Evolutionary conservation across 495 filamentous ascomycete genomes (phyloP).

Genomic region (Penicillium lividum): DNA sequence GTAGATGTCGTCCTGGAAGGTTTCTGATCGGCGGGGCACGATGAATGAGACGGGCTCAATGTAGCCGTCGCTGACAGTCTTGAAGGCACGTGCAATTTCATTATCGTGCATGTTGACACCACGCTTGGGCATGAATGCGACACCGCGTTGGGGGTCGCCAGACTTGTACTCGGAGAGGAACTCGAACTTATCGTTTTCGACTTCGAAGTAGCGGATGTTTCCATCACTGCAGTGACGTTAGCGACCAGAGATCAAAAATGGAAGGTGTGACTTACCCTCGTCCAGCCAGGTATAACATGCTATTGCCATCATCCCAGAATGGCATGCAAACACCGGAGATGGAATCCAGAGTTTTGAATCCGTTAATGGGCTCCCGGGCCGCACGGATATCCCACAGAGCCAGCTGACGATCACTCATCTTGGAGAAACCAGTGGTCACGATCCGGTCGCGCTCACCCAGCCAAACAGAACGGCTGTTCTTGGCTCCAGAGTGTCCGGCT

Average conservation of each 20-base stretch:
- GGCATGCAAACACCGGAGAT: slow-evolving; percentile 99
- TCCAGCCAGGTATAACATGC: slow-evolving; percentile 90
- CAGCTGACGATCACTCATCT: slow-evolving; percentile 96
- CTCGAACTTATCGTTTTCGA: slow-evolving; percentile 96
- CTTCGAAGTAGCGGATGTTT: slow-evolving; percentile 98
- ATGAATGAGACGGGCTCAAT: slow-evolving; percentile 98
- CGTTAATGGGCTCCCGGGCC: slow-evolving; percentile 77
- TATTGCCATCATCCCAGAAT: slow-evolving; percentile 97
- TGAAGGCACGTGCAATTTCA: slow-evolving; percentile 92
- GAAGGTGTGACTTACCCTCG: slow-evolving; percentile 70
- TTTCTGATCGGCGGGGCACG: slow-evolving; percentile 91
- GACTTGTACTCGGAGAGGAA: slow-evolving; percentile 96
- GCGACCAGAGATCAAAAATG: neutral
- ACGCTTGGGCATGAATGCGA: slow-evolving; percentile 93
- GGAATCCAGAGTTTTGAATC: slow-evolving; percentile 84
- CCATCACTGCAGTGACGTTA: slow-evolving; percentile 66
- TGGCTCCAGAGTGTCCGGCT: slow-evolving; percentile 85
- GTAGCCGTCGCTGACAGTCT: slow-evolving; percentile 91
- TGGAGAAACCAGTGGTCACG: slow-evolving; percentile 94
- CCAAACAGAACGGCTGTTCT: slow-evolving; percentile 96
- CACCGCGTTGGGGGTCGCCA: slow-evolving; percentile 85
- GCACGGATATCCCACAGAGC: slow-evolving; percentile 91
- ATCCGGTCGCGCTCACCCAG: slow-evolving; percentile 93
- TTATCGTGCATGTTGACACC: slow-evolving; percentile 96
- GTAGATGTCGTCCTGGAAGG: slow-evolving; percentile 96